Percentiles rank a stretch among this genome's conserved stretches.
These are phyloP conservation scores for Tulasnella sp. DNA, from an alignment of 768 basidiomycete genomes.

Conservation along the genomic window DNA sequence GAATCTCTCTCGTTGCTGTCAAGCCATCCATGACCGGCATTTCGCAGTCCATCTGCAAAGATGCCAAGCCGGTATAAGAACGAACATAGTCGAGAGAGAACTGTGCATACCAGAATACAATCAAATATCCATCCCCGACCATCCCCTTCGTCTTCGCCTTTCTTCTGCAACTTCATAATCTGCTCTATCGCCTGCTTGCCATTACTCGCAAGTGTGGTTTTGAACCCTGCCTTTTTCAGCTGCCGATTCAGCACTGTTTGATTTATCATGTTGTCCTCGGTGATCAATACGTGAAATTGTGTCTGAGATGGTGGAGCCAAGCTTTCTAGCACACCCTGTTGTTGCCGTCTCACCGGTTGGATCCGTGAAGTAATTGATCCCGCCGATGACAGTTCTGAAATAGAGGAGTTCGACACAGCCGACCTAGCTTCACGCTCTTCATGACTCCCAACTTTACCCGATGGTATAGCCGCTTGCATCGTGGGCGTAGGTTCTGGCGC, in stretches of 20 bases:
- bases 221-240: constrained; percentile 21
- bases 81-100: neutral
- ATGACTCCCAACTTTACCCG: neutral
- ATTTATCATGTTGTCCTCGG: constrained; percentile 24
- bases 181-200: constrained; percentile 22
- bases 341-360: neutral
- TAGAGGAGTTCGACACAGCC: neutral
- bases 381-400: neutral
- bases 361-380: neutral
- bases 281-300: constrained; percentile 19
- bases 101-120: constrained; percentile 20
- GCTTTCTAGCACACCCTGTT: neutral
- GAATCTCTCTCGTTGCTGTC: constrained; percentile 21
- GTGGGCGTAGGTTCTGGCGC: neutral
- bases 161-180: constrained; percentile 9
- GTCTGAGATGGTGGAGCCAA: constrained; percentile 7
- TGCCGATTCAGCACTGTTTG: constrained; percentile 21
- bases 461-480: neutral
- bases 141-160: neutral
- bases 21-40: constrained; percentile 24
- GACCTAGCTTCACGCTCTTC: neutral
- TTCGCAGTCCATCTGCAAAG: constrained; percentile 22
- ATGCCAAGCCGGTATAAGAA: neutral
- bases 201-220: constrained; percentile 19
- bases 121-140: constrained; percentile 17